Percentiles rank a stretch among this genome's conserved stretches.
These are phyloP conservation scores for Yamadazyma olivae DNA, from an alignment of 805 yeast genomes.

Conservation along the genomic window DNA sequence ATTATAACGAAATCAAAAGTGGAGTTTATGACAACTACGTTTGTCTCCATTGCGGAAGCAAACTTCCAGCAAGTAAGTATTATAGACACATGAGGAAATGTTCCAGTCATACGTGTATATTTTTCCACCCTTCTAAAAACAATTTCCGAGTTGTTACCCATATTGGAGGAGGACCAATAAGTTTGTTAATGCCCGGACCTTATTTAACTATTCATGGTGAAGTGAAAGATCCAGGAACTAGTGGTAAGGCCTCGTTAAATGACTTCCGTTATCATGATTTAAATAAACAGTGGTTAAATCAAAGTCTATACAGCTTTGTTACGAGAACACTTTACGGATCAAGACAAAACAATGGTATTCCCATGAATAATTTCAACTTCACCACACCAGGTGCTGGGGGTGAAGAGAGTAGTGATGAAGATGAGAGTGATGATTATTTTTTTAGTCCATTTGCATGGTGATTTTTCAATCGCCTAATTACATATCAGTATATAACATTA, in stretches of 20 bases:
- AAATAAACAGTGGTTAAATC: slow-evolving; percentile 60
- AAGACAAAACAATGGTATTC: slow-evolving; percentile 13
- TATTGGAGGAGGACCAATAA: slow-evolving; percentile 22
- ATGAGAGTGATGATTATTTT: slow-evolving; percentile 9
- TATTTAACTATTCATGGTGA: slow-evolving; percentile 77
- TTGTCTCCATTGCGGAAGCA: slow-evolving; percentile 36
- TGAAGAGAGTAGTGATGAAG: slow-evolving; percentile 7
- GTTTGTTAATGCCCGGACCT: slow-evolving; percentile 54
- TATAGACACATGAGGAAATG: slow-evolving; percentile 26
- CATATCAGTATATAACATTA: neutral
- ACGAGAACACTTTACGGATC: slow-evolving; percentile 29
- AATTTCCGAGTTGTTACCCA: slow-evolving; percentile 20
- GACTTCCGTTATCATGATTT: slow-evolving; percentile 52
- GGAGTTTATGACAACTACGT: slow-evolving; percentile 21
- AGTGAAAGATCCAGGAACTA: slow-evolving; percentile 52
- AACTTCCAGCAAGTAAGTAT: slow-evolving; percentile 13
- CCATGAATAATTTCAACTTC: slow-evolving; percentile 8
- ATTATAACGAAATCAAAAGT: slow-evolving; percentile 13
- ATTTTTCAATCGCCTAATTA: neutral
- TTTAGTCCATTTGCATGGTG: slow-evolving; percentile 12
- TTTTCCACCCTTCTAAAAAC: slow-evolving; percentile 25
- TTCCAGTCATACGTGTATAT: slow-evolving; percentile 22
- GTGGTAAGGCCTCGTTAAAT: slow-evolving; percentile 57
- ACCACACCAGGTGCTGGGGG: slow-evolving; percentile 2
- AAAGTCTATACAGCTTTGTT: slow-evolving; percentile 51